Evolutionary conservation across 2,329 filamentous ascomycete species (phyloP).

Genomic region (Mollisia scopiformis): DNA sequence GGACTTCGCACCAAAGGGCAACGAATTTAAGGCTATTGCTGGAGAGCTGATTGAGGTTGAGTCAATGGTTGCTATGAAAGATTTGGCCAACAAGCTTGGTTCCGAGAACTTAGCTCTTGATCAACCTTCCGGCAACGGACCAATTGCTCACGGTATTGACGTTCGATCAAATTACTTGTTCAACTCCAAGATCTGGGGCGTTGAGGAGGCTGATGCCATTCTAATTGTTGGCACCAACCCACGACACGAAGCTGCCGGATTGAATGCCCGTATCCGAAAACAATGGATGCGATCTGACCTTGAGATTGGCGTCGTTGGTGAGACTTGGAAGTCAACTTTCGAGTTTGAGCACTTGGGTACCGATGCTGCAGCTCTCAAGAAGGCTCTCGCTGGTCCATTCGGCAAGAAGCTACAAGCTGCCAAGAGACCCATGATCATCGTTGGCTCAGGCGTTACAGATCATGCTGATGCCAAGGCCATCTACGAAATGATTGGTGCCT

Average conservation of each 20-base stretch:
- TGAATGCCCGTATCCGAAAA: conserved; percentile 97
- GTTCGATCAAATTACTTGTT: conserved; percentile 94
- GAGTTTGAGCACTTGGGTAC: conserved; percentile 89
- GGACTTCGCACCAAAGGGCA: conserved; percentile 78
- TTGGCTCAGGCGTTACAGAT: conserved; percentile 90
- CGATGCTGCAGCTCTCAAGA: conserved; percentile 80
- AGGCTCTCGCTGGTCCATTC: conserved; percentile 81
- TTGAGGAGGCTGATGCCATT: conserved; percentile 91
- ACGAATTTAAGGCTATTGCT: conserved; percentile 95
- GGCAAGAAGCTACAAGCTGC: conserved; percentile 89
- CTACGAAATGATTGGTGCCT: conserved; percentile 86
- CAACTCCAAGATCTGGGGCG: conserved; percentile 92
- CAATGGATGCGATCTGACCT: conserved; percentile 96
- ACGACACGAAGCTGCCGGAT: conserved; percentile 88
- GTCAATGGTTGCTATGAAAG: conserved; percentile 94
- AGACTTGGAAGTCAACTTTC: conserved; percentile 91
- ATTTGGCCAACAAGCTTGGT: conserved; percentile 92
- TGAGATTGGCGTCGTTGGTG: conserved; percentile 88
- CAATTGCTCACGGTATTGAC: conserved; percentile 90
- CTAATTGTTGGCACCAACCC: conserved; percentile 95
- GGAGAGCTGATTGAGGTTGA: conserved; percentile 92
- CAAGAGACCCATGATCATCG: conserved; percentile 94
- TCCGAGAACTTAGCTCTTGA: conserved; percentile 96
- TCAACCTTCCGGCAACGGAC: conserved; percentile 80
- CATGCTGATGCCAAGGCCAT: conserved; percentile 90